phyloP scores from a whole-genome alignment of 768 basidiomycete genomes.

The Suillus discolor region DNA sequence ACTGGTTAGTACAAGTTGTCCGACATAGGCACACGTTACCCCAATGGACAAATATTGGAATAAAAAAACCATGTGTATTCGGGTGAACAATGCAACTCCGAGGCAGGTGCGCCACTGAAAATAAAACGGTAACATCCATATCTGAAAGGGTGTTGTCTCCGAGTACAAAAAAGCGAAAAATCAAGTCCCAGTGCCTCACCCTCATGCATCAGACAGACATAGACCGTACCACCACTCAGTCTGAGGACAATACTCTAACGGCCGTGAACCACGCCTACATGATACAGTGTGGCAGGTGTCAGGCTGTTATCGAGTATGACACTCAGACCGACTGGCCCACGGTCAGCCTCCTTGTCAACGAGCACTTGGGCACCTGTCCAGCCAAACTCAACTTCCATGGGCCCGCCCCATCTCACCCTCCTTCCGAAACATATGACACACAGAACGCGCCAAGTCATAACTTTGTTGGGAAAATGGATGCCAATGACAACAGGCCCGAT shows the following conservation, averaged over 20 bases:
- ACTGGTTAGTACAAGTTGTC: background rate
- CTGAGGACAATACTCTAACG: background rate
- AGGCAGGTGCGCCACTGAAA: background rate
- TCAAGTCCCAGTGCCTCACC: background rate
- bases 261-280: background rate
- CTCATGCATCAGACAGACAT: constrained; percentile 14
- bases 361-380: constrained; percentile 24
- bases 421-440: background rate
- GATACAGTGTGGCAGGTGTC: constrained; percentile 26
- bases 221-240: constrained; percentile 10
- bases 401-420: background rate
- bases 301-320: constrained; percentile 29
- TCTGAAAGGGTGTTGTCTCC: background rate
- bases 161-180: background rate
- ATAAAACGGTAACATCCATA: background rate
- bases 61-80: background rate
- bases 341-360: constrained; percentile 28
- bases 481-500: background rate
- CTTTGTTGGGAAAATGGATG: background rate
- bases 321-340: constrained; percentile 24
- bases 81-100: constrained; percentile 1
- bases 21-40: background rate
- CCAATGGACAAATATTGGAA: background rate
- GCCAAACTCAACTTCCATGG: background rate
- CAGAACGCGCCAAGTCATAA: background rate